Evolutionary conservation across 345 rosid species (phyloP).

Genomic region (Carallia pectinifolia): DNA sequence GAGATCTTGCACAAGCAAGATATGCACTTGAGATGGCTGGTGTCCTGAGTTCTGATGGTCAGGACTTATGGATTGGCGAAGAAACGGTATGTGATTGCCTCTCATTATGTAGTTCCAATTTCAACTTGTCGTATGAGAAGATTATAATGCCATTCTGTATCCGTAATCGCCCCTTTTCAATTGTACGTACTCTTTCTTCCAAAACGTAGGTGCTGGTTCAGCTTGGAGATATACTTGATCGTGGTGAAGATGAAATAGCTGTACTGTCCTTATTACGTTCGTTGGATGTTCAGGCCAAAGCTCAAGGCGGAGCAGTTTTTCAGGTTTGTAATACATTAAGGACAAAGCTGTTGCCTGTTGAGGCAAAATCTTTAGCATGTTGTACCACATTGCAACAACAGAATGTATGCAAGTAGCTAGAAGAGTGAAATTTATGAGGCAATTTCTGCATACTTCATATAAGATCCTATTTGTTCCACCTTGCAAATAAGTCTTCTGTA

Average conservation of each 20-base stretch:
- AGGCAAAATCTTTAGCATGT: not conserved
- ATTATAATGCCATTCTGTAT: not conserved
- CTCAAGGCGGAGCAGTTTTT: conserved; percentile 86
- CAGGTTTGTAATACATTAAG: conserved; percentile 53
- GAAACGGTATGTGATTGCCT: conserved; percentile 47
- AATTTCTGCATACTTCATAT: no score
- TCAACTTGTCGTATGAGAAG: not conserved
- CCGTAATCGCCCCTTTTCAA: not conserved
- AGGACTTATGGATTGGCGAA: conserved; percentile 74
- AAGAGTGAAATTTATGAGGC: not conserved
- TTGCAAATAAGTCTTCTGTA: not conserved
- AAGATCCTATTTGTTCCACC: not conserved
- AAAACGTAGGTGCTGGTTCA: conserved; percentile 65
- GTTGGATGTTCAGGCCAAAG: conserved; percentile 70
- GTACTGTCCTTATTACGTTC: conserved; percentile 73
- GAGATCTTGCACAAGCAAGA: conserved; percentile 80
- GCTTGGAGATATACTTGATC: conserved; percentile 90
- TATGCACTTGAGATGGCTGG: conserved; percentile 79
- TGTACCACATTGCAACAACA: not conserved
- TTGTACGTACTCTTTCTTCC: conserved; percentile 1
- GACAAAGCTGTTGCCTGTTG: not conserved
- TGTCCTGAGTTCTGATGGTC: conserved; percentile 69
- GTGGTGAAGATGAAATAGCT: conserved; percentile 85
- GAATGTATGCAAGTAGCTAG: no score
- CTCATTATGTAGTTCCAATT: not conserved